Evolutionary conservation across 148 eudicot genomes (phyloP).

Genomic region (Salicornia ramosissima): DNA sequence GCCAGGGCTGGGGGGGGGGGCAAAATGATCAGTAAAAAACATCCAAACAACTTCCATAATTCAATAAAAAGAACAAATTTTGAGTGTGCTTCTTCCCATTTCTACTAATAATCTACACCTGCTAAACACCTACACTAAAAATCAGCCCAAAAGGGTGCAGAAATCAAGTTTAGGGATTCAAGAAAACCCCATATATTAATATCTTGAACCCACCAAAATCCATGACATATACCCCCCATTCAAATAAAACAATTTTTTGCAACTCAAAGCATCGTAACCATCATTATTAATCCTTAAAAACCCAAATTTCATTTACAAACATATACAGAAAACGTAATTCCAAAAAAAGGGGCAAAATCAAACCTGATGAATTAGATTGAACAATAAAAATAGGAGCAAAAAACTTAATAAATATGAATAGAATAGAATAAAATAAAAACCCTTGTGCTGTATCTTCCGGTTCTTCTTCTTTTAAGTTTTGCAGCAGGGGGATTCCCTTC

Average conservation of each 20-base stretch:
- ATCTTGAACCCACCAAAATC: neutral
- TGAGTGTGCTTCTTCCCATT: neutral
- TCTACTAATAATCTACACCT: neutral
- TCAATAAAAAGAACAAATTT: conserved; percentile 9
- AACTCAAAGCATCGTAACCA: neutral
- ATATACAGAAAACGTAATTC: neutral
- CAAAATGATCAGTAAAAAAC: neutral
- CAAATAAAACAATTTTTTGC: neutral
- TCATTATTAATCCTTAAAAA: neutral
- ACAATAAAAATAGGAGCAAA: neutral
- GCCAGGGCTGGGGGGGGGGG: too few species aligned
- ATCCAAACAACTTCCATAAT: conserved; percentile 5
- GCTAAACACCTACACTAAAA: neutral
- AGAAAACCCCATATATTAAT: neutral
- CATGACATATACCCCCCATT: neutral
- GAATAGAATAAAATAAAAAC: neutral
- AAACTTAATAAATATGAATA: too few species aligned
- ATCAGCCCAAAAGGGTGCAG: neutral
- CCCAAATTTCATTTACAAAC: neutral
- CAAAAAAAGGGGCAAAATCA: neutral
- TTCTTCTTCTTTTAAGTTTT: neutral
- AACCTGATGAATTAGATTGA: conserved; percentile 1
- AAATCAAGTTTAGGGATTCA: conserved; percentile 12
- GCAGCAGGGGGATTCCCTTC: conserved; percentile 12
- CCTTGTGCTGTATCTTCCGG: neutral